phyloP scores from a whole-genome alignment of 208 protist species.

The Porcisia deanei region DNA sequence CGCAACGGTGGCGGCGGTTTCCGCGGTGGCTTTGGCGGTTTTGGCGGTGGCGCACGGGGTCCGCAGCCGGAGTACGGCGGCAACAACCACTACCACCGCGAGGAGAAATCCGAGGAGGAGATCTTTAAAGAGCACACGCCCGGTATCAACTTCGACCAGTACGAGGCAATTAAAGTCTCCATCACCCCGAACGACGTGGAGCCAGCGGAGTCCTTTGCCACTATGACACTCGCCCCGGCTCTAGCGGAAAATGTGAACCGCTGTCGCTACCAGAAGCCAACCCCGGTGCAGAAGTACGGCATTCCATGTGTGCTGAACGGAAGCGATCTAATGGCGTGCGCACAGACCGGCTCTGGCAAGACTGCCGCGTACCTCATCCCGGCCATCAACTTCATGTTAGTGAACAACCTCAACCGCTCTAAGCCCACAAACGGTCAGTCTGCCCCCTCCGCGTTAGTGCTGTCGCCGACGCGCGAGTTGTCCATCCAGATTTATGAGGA shows the following conservation, averaged over 20 bases:
- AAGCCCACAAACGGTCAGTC: conserved; percentile 57
- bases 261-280: conserved; percentile 97
- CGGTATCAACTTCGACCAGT: conserved; percentile 94
- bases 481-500: conserved; percentile 98
- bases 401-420: conserved; percentile 66
- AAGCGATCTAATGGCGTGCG: conserved; percentile 98
- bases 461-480: conserved; percentile 98
- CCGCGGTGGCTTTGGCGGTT: conserved; percentile 34
- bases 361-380: conserved; percentile 99
- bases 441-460: conserved; percentile 92
- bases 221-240: conserved; percentile 84
- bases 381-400: conserved; percentile 92
- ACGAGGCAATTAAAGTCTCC: conserved; percentile 88
- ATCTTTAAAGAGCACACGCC: conserved; percentile 92
- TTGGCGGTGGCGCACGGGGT: conserved; percentile 27
- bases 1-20: conserved; percentile 34
- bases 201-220: conserved; percentile 76
- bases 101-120: conserved; percentile 89
- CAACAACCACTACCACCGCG: conserved; percentile 71
- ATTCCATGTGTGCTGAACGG: conserved; percentile 94
- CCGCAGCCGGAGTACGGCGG: conserved; percentile 32
- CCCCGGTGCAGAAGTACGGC: conserved; percentile 98
- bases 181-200: conserved; percentile 84
- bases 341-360: conserved; percentile 99
- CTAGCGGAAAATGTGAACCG: conserved; percentile 95